Evolutionary conservation across 2,329 filamentous ascomycete genomes (phyloP).

Genomic region (Alternaria solani): DNA sequence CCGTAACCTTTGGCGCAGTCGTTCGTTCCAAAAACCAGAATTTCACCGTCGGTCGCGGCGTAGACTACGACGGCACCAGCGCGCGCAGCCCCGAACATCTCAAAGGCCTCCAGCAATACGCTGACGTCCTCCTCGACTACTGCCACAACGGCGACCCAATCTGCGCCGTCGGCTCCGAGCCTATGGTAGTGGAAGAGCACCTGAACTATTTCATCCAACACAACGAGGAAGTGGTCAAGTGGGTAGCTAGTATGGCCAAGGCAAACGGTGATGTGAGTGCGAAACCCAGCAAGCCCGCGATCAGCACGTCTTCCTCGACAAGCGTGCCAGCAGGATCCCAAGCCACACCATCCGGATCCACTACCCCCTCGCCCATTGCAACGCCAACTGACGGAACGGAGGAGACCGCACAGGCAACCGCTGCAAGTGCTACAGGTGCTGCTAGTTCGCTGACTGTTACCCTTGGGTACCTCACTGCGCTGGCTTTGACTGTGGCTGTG

Average conservation of each 20-base stretch:
- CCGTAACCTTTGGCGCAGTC: constrained; percentile 38
- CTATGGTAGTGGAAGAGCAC: constrained; percentile 64
- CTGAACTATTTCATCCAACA: constrained; percentile 62
- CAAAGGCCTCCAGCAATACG: constrained; percentile 24
- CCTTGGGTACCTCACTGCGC: constrained; percentile 3
- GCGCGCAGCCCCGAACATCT: constrained; percentile 32
- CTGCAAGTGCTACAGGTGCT: constrained; percentile 6
- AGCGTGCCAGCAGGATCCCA: constrained; percentile 12
- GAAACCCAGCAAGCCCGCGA: constrained; percentile 17
- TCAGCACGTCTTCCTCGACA: constrained; percentile 5
- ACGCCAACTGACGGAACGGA: constrained; percentile 18
- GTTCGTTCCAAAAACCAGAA: constrained; percentile 31
- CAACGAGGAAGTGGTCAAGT: constrained; percentile 33
- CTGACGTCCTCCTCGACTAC: constrained; percentile 65
- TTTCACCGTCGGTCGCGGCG: constrained; percentile 35
- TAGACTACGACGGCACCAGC: constrained; percentile 31
- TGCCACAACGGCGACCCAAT: constrained; percentile 70
- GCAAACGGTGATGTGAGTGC: constrained; percentile 21
- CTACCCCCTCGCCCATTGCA: not conserved
- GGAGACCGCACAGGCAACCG: constrained; percentile 16
- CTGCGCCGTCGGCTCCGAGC: constrained; percentile 63
- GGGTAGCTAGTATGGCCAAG: constrained; percentile 29
- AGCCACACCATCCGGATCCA: constrained; percentile 4
- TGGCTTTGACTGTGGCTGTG: not conserved
- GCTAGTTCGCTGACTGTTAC: constrained; percentile 7